These are phyloP conservation scores for Gossypioides kirkii DNA, from an alignment of 345 rosid genomes.

Conservation along the genomic window DNA sequence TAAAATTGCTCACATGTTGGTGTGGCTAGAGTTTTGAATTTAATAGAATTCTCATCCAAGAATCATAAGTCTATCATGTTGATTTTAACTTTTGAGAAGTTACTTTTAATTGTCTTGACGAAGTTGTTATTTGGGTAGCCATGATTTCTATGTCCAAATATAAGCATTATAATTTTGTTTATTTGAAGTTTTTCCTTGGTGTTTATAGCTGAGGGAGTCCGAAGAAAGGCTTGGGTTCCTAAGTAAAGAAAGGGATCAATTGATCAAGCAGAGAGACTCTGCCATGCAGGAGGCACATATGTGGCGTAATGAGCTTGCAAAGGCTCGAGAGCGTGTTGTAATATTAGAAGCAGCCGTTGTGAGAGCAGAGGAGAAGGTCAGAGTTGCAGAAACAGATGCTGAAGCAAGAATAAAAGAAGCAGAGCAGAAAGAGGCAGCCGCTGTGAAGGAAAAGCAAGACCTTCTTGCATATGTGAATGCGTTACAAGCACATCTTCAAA, in stretches of 20 bases:
- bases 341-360: slow-evolving; percentile 89
- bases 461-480: slow-evolving; percentile 77
- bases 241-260: slow-evolving; percentile 65
- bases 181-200: slow-evolving; percentile 16
- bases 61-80: background rate
- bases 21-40: background rate
- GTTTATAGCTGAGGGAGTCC: slow-evolving; percentile 57
- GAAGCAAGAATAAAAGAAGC: slow-evolving; percentile 78
- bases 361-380: slow-evolving; percentile 88
- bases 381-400: slow-evolving; percentile 71
- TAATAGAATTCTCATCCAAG: background rate
- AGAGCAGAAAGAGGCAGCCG: slow-evolving; percentile 60
- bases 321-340: slow-evolving; percentile 88
- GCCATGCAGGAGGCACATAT: slow-evolving; percentile 81
- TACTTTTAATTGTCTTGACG: background rate
- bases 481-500: slow-evolving; percentile 87
- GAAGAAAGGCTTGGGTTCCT: slow-evolving; percentile 56
- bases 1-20: background rate
- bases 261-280: slow-evolving; percentile 81
- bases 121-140: background rate
- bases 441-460: slow-evolving; percentile 81
- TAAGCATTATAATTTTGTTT: slow-evolving; percentile 6
- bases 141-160: background rate
- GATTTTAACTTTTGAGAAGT: slow-evolving; percentile 5
- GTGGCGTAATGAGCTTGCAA: slow-evolving; percentile 95